Evolutionary conservation across 768 basidiomycete species (phyloP).

Genomic region (Termitomyces sp.): DNA sequence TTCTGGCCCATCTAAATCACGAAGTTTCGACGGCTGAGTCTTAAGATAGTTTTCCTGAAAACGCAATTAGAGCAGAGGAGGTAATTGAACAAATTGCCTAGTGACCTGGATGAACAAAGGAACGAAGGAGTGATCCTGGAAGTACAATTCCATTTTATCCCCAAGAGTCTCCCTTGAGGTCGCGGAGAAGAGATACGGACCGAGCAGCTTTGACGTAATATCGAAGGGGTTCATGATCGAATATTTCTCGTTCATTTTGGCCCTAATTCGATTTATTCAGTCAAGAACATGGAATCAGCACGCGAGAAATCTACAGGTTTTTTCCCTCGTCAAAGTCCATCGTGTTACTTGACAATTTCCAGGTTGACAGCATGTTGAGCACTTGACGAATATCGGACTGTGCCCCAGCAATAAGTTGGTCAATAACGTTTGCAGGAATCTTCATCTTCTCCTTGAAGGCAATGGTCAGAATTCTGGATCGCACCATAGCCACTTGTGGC

Average conservation of each 20-base stretch:
- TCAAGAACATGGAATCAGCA: neutral
- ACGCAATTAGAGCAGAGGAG: neutral
- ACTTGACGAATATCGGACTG: conserved; percentile 98
- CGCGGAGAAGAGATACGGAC: conserved; percentile 84
- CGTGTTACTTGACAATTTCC: conserved; percentile 75
- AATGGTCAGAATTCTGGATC: conserved; percentile 86
- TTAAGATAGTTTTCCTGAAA: conserved; percentile 93
- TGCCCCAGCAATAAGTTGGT: conserved; percentile 83
- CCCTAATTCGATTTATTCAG: conserved; percentile 34
- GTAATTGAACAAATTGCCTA: neutral
- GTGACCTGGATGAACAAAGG: conserved; percentile 90
- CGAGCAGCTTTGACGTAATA: conserved; percentile 82
- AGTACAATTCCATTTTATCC: conserved; percentile 95
- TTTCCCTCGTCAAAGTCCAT: conserved; percentile 95
- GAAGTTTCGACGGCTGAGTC: conserved; percentile 60
- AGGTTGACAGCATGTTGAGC: conserved; percentile 96
- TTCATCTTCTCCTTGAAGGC: conserved; percentile 95
- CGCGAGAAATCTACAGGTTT: conserved; percentile 53
- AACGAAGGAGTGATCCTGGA: conserved; percentile 92
- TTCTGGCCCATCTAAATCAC: conserved; percentile 57
- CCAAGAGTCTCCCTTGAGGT: conserved; percentile 77
- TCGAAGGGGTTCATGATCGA: conserved; percentile 89
- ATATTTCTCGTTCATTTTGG: conserved; percentile 90
- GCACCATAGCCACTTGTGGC: conserved; percentile 69
- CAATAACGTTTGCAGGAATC: conserved; percentile 85